These are phyloP conservation scores for Penicillium herquei DNA, from an alignment of 495 filamentous ascomycete genomes.

Conservation along the genomic window DNA sequence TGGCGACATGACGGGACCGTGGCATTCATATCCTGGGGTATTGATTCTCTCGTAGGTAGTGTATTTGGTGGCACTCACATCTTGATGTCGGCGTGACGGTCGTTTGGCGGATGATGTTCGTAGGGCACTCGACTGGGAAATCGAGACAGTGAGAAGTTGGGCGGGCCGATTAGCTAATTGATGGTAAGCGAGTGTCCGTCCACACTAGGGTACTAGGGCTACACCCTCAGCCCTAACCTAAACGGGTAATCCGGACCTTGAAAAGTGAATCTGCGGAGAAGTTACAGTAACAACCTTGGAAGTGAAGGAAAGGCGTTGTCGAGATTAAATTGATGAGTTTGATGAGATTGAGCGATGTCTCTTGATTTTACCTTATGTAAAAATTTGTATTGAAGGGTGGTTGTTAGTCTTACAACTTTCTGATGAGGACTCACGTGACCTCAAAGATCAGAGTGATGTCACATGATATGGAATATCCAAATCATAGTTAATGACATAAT, in stretches of 20 bases:
- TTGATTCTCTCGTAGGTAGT: conserved; percentile 16
- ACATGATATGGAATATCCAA: neutral
- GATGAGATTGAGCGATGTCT: neutral
- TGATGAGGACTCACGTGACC: neutral
- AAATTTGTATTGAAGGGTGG: neutral
- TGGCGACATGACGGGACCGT: conserved; percentile 7
- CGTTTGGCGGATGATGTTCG: conserved; percentile 53
- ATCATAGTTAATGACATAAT: neutral
- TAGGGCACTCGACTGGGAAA: conserved; percentile 46
- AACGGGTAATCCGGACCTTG: conserved; percentile 8
- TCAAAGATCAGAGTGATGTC: neutral
- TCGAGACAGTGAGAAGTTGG: conserved; percentile 47
- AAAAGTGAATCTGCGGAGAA: conserved; percentile 4
- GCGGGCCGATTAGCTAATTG: conserved; percentile 49
- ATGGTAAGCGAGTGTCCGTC: conserved; percentile 43
- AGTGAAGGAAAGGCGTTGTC: neutral
- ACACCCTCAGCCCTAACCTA: conserved; percentile 14
- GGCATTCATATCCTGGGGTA: conserved; percentile 3
- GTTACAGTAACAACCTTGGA: neutral
- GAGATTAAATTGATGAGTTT: neutral
- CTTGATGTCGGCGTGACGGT: conserved; percentile 57
- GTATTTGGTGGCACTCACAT: conserved; percentile 48
- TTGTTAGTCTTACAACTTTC: neutral
- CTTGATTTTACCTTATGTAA: neutral
- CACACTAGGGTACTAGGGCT: conserved; percentile 28